These are phyloP conservation scores for Pyracantha coccinea DNA, from an alignment of 331 rosid genomes.

Conservation along the genomic window DNA sequence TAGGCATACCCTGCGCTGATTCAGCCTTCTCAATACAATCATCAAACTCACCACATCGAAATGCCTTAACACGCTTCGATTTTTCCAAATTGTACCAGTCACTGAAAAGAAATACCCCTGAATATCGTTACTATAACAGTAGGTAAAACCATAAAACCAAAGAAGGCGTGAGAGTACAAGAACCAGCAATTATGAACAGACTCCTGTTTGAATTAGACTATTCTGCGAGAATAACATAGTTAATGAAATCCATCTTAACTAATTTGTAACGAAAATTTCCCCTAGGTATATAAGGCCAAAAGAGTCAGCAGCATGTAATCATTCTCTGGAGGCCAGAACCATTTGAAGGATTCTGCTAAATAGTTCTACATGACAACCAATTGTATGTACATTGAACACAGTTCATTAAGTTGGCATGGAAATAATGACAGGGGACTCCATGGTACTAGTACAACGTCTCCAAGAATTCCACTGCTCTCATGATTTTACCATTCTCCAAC, in stretches of 20 bases:
- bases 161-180: not conserved
- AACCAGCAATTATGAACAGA: not conserved
- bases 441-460: not conserved
- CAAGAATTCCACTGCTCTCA: not conserved
- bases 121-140: not conserved
- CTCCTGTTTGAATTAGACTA: too few species aligned
- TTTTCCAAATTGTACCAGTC: conserved; percentile 99
- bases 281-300: not conserved
- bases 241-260: not conserved
- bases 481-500: not conserved
- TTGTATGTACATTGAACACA: not conserved
- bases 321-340: not conserved
- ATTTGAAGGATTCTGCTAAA: not conserved
- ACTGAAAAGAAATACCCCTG: conserved; percentile 35
- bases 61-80: conserved; percentile 96
- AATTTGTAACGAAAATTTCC: not conserved
- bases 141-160: not conserved
- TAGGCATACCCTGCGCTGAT: conserved; percentile 79
- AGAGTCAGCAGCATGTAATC: not conserved
- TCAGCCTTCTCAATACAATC: conserved; percentile 94
- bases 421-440: not conserved
- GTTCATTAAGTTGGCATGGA: not conserved
- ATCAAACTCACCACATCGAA: conserved; percentile 95
- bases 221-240: not conserved
- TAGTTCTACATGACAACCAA: not conserved